Conservation (phyloP, 228 moss, liverwort and hornwort genomes). For the Sphagnum magellanicum region DNA sequence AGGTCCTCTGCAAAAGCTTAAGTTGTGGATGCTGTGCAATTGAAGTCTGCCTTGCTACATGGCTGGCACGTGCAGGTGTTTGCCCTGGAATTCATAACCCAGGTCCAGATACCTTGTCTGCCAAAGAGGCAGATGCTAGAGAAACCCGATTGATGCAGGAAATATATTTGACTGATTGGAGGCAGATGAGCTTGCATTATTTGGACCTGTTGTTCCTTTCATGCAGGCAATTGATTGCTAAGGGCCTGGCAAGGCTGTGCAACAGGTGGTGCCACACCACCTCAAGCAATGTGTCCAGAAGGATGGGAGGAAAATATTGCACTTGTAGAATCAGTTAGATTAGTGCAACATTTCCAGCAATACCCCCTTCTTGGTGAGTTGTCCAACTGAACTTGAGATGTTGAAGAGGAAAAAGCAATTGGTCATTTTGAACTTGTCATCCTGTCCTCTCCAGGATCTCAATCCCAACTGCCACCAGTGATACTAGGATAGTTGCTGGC, state of each 20-base stretch:
- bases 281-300: constrained; percentile 10
- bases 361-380: constrained; percentile 36
- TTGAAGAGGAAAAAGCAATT: constrained; percentile 4
- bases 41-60: constrained; percentile 12
- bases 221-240: constrained; percentile 9
- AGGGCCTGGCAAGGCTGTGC: constrained; percentile 8
- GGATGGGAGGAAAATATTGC: constrained; percentile 19
- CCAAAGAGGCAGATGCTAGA: constrained; percentile 10
- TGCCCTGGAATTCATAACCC: constrained; percentile 14
- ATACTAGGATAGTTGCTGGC: constrained; percentile 24
- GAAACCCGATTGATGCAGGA: constrained; percentile 19
- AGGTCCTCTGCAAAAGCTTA: constrained; percentile 16
- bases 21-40: constrained; percentile 9
- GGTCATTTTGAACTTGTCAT: constrained; percentile 32
- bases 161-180: constrained; percentile 9
- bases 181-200: constrained; percentile 1
- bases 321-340: constrained; percentile 23
- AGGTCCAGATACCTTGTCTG: constrained; percentile 25
- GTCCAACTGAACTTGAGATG: constrained; percentile 14
- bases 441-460: constrained; percentile 34
- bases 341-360: constrained; percentile 21
- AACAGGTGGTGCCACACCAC: constrained; percentile 6
- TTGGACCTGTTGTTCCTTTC: constrained; percentile 13
- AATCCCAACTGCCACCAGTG: constrained; percentile 27
- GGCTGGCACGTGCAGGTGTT: constrained; percentile 7